phyloP scores from a whole-genome alignment of 78 protist species.

The Dictyostelium intermedium region DNA sequence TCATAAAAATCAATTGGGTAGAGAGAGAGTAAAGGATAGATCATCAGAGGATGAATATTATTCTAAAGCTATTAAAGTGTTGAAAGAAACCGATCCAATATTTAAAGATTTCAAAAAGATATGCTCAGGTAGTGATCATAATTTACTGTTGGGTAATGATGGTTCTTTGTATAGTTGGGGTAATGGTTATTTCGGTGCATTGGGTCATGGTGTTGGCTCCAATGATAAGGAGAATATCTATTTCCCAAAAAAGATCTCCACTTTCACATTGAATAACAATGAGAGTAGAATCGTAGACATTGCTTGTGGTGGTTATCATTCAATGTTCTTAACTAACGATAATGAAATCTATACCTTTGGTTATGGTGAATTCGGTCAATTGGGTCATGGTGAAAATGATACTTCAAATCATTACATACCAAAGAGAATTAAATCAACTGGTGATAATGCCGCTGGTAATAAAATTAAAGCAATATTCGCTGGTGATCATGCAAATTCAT shows the following conservation, averaged over 20 bases:
- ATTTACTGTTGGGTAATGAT: constrained; percentile 4
- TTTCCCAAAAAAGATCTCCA: background rate
- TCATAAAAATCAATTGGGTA: constrained; percentile 44
- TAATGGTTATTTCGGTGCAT: constrained; percentile 13
- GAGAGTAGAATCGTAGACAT: background rate
- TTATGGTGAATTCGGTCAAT: constrained; percentile 23
- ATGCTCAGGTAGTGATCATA: constrained; percentile 43
- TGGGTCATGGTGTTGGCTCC: background rate
- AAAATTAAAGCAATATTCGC: constrained; percentile 2
- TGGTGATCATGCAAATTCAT: constrained; percentile 21
- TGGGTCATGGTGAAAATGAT: constrained; percentile 20
- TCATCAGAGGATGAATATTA: background rate
- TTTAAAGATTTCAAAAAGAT: background rate
- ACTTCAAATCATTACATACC: background rate
- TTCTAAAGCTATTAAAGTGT: background rate
- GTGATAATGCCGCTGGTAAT: background rate
- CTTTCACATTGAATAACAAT: background rate
- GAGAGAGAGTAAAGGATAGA: background rate
- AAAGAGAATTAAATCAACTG: background rate
- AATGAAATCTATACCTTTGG: constrained; percentile 36
- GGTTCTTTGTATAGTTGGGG: constrained; percentile 1
- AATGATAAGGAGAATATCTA: background rate
- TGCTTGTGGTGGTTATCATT: constrained; percentile 26
- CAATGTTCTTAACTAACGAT: background rate
- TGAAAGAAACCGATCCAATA: background rate